phyloP scores from a whole-genome alignment of 805 yeast species.

The Saturnispora sekii region DNA sequence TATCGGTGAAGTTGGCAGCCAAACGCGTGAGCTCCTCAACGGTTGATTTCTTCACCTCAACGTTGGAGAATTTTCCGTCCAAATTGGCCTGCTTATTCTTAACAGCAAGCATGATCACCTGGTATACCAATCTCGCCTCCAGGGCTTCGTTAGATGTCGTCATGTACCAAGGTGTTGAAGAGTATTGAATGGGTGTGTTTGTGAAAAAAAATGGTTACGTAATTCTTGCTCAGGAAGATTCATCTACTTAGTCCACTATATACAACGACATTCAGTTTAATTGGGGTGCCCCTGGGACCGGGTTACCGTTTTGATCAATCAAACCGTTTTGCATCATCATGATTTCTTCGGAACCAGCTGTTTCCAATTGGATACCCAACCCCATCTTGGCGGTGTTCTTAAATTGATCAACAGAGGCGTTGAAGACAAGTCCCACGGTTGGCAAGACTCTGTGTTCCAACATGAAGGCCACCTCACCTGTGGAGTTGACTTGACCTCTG shows the following conservation, averaged over 20 bases:
- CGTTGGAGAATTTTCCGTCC: neutral
- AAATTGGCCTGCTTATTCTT: neutral
- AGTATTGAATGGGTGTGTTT: neutral
- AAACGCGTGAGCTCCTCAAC: slow-evolving; percentile 30
- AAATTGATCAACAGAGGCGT: slow-evolving; percentile 85
- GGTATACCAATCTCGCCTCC: neutral
- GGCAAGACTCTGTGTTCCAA: slow-evolving; percentile 92
- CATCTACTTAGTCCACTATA: neutral
- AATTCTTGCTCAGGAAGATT: neutral
- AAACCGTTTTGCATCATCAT: slow-evolving; percentile 86
- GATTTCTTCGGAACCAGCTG: slow-evolving; percentile 88
- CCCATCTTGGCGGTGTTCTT: slow-evolving; percentile 77
- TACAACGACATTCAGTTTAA: neutral
- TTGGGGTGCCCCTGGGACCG: slow-evolving; percentile 65
- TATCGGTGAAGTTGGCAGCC: slow-evolving; percentile 28
- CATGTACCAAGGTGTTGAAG: neutral
- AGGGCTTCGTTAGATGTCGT: neutral
- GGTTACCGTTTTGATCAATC: slow-evolving; percentile 76
- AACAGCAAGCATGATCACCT: neutral
- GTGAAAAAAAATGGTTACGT: neutral
- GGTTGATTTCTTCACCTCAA: slow-evolving; percentile 21
- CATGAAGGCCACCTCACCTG: slow-evolving; percentile 84
- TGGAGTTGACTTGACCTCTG: slow-evolving; percentile 89
- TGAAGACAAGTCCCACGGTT: slow-evolving; percentile 75
- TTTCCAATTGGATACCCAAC: slow-evolving; percentile 90